Evolutionary conservation across 306 rosid genomes (phyloP).

Genomic region (Calophaca sinica): DNA sequence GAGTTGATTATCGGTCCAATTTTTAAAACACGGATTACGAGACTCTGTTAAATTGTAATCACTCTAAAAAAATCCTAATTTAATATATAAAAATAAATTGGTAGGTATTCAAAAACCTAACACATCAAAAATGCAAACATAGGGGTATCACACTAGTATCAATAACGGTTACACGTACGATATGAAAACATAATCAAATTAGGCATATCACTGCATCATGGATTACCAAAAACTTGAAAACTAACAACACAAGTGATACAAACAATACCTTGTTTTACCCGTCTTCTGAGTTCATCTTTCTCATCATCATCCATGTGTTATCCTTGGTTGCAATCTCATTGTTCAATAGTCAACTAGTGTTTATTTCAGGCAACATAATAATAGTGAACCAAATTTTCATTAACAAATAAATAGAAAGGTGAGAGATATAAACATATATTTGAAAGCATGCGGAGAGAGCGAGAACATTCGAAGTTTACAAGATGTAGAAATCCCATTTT

Average conservation of each 20-base stretch:
- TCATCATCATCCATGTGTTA: neutral
- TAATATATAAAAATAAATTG: too few species aligned
- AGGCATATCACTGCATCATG: neutral
- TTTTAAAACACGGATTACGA: too few species aligned
- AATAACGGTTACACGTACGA: too few species aligned
- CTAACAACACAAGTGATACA: neutral
- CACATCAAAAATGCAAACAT: too few species aligned
- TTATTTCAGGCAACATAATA: neutral
- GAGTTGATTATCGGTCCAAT: too few species aligned
- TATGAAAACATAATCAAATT: neutral
- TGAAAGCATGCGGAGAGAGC: neutral
- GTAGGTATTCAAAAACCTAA: too few species aligned
- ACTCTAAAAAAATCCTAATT: too few species aligned
- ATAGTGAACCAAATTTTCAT: slow-evolving; percentile 13
- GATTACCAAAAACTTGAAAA: neutral
- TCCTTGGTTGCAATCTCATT: neutral
- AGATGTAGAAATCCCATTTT: slow-evolving; percentile 39
- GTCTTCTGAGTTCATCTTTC: neutral
- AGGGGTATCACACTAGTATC: too few species aligned
- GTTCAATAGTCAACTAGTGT: neutral
- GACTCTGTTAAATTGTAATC: too few species aligned
- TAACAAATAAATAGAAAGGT: neutral
- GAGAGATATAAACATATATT: slow-evolving; percentile 30
- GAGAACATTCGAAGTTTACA: slow-evolving; percentile 35
- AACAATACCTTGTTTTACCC: neutral